Conservation (phyloP, 2,329 filamentous ascomycete species). For the Sordariomycetes sp. region DNA sequence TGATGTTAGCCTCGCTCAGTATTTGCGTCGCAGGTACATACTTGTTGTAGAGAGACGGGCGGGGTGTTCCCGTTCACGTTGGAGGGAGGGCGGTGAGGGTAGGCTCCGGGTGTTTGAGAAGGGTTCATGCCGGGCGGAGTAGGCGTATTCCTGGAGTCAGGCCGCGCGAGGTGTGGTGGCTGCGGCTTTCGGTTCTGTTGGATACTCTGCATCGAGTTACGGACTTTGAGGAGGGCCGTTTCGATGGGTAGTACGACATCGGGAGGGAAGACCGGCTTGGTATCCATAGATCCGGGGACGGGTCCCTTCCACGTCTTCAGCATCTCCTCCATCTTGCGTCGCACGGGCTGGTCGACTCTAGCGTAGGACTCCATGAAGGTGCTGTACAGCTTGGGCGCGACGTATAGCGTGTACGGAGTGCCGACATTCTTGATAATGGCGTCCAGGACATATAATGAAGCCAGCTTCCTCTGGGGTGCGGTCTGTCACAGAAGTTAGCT, state of each 20-base stretch:
- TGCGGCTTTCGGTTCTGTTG: slow-evolving; percentile 32
- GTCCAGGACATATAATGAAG: slow-evolving; percentile 94
- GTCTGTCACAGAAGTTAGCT: slow-evolving; percentile 43
- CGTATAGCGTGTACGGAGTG: slow-evolving; percentile 91
- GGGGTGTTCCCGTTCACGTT: not conserved
- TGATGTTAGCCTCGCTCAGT: not conserved
- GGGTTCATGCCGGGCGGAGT: slow-evolving; percentile 44
- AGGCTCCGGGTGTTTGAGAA: slow-evolving; percentile 53
- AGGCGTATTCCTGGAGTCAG: slow-evolving; percentile 9
- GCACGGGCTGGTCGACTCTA: slow-evolving; percentile 70
- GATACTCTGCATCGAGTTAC: slow-evolving; percentile 48
- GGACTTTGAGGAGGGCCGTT: slow-evolving; percentile 80
- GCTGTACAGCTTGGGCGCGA: slow-evolving; percentile 81
- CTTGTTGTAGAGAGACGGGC: slow-evolving; percentile 3
- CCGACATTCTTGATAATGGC: slow-evolving; percentile 98
- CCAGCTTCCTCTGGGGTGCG: slow-evolving; percentile 78
- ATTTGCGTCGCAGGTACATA: slow-evolving; percentile 1
- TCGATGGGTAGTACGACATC: slow-evolving; percentile 88
- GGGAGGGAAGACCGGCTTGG: slow-evolving; percentile 80
- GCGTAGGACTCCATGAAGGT: slow-evolving; percentile 97
- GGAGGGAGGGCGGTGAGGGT: not conserved
- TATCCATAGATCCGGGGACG: slow-evolving; percentile 85
- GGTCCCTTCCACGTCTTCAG: slow-evolving; percentile 97
- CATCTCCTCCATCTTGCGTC: slow-evolving; percentile 93
- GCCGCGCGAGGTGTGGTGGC: slow-evolving; percentile 40